Evolutionary conservation across 257 asterid species (phyloP), one percentile per base, ranked within the genome.

Genomic region (Rubia yunnanensis): DNA sequence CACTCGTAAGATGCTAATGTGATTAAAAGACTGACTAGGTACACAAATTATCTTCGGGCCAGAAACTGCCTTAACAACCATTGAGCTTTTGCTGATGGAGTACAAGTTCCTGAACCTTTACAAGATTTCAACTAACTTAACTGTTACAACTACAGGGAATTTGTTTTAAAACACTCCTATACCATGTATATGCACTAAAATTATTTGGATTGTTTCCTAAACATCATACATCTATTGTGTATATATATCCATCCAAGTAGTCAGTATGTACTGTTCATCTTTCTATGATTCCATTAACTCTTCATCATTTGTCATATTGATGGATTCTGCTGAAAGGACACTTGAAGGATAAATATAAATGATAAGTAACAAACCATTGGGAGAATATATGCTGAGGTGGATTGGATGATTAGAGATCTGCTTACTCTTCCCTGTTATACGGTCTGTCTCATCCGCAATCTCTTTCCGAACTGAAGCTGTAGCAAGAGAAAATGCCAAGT

Each of bases 341-440:
- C 23, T 49, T 2, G 64, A 69, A 32, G 70, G 27, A 15, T 24
- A 35, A 22, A 24, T 35, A 31, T n/a, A 62, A 65, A 74, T 72
- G 78, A 70, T 1, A 17, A 68, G 72, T 46, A 49, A 79, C 92
- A 46, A 79, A 92, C 96, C 98, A 72, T 76, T 85, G 32, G 96
- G 96, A 76, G 96, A 92, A 82, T 89, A 90, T 70, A 92, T 85
- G 82, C 99, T 92, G 68, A 92, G 84, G 71, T 92, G 98, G 84
- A 92, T 92, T 38, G 98, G 98, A 76, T 85, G 56, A 49, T 92
- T 92, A n/a, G 96, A 92, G 65, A 92, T 92, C 70, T 84, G 92
- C 69, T 92, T 92, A 72, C 65, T 64, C 84, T 85, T 83, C 79
- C 98, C 96, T 39, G 96, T 92, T 73, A 89, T 92, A 46, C 96